Evolutionary conservation across 2,329 filamentous ascomycete genomes (phyloP), one percentile per base, ranked within the genome.

Genomic region (Neonectria ditissima): DNA sequence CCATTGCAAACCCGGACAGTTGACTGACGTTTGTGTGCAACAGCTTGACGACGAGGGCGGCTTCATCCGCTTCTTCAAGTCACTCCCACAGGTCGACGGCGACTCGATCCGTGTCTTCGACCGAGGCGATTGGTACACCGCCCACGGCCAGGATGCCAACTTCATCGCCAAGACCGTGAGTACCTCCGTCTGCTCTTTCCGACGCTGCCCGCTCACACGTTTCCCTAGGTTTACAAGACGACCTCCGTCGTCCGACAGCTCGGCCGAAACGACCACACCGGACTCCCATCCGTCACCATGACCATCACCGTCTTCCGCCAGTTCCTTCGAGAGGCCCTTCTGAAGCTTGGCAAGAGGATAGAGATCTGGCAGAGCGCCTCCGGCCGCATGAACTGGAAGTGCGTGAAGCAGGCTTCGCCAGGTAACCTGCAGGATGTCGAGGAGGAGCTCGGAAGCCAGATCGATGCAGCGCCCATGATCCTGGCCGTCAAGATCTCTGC

Each of bases 381-480:
- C 18, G 89, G 92, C 6, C 90, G 93, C 43, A 96, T 93, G 85
- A 92, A 93, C 74, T 99, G 96, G 95, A 97, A 96, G 76, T 83
- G 97, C 65, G 85, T 85, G 64, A 98, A 98, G 80, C 91, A 96
- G 77, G 94, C 96, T 5, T 98, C 95, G 5, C 96, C 96, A 0
- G 97, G 96, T 26, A 99, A 99, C 78, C 81, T 99, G 24, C 96
- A 99, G 79, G 95, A 97, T 74, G 92, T 99, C 22, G 96, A 99
- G 78, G 96, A 99, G 58, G 96, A 99, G 68, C 85, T 99, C 0
- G 95, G 94, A 11, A 86, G 91, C 39, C 90, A 94, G 71, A 88
- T 97, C 58, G 94, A 97, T 70, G 90, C 92, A 2, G 93, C 96
- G 0, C 97, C 96, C 16, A 97, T 98, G 78, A 97, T 99, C 50